A percentile compares a stretch with the other conserved stretches of the same genome.
phyloP scores from a whole-genome alignment of 331 rosid genomes.

The Spiraea crenata region DNA sequence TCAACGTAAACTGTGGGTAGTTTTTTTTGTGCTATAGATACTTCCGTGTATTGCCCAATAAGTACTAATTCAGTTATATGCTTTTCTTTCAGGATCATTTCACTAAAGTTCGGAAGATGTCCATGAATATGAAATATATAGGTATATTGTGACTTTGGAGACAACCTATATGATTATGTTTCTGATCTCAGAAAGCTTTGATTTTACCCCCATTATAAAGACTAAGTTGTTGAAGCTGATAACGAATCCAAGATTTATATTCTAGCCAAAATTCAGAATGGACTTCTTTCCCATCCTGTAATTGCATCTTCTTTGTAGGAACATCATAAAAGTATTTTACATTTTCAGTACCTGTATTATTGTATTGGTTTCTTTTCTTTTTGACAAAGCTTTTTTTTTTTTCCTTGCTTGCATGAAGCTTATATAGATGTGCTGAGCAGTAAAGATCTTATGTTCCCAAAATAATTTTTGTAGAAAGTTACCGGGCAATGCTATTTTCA shows the following conservation, averaged over 20 bases:
- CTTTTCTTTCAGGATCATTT: slow-evolving; percentile 61
- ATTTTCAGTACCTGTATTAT: too few relatives aligned
- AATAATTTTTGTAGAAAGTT: not conserved
- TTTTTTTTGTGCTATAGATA: slow-evolving; percentile 8
- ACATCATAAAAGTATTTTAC: not conserved
- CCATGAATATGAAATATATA: slow-evolving; percentile 81
- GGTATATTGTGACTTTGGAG: slow-evolving; percentile 43
- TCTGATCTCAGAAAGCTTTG: not conserved
- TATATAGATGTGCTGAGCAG: not conserved
- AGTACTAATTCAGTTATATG: slow-evolving; percentile 16
- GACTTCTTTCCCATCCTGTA: not conserved
- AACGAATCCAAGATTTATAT: not conserved
- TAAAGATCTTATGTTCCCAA: not conserved
- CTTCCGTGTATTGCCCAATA: slow-evolving; percentile 1
- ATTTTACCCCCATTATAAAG: not conserved
- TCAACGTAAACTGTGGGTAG: slow-evolving; percentile 15
- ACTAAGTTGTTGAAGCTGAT: too few relatives aligned
- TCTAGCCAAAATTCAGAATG: not conserved
- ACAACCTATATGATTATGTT: not conserved
- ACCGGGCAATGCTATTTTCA: not conserved
- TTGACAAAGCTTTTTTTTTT: slow-evolving; percentile 6
- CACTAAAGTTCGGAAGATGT: slow-evolving; percentile 53
- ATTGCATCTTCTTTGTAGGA: not conserved
- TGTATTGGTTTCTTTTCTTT: too few relatives aligned
- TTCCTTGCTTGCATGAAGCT: not conserved